Evolutionary conservation across 2,329 filamentous ascomycete species (phyloP).

Genomic region (Xylaria sp.): DNA sequence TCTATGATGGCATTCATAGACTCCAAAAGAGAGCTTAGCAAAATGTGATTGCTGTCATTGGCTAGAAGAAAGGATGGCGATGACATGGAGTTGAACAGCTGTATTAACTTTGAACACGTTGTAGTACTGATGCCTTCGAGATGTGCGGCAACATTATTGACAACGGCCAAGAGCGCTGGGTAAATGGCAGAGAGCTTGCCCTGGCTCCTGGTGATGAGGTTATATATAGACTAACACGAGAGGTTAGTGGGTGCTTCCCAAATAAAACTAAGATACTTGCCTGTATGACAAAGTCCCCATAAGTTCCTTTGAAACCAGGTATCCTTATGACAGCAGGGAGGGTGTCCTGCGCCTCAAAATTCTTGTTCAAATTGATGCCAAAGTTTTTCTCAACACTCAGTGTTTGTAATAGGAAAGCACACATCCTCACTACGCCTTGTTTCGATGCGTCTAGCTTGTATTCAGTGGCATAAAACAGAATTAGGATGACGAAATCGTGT

Average conservation of each 20-base stretch:
- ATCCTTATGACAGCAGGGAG: slow-evolving; percentile 83
- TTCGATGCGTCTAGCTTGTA: slow-evolving; percentile 85
- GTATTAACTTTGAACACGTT: slow-evolving; percentile 81
- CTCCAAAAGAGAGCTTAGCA: slow-evolving; percentile 82
- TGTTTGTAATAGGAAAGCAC: slow-evolving; percentile 94
- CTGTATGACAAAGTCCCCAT: slow-evolving; percentile 92
- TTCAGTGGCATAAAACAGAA: slow-evolving; percentile 91
- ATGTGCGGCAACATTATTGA: slow-evolving; percentile 91
- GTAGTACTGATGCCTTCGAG: slow-evolving; percentile 75
- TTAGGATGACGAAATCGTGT: slow-evolving; percentile 89
- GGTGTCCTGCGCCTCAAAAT: slow-evolving; percentile 86
- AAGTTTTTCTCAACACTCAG: slow-evolving; percentile 92
- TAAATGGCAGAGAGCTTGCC: slow-evolving; percentile 90
- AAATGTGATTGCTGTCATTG: slow-evolving; percentile 86
- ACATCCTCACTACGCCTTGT: slow-evolving; percentile 94
- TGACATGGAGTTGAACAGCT: slow-evolving; percentile 90
- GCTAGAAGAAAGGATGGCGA: slow-evolving; percentile 89
- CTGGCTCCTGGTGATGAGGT: slow-evolving; percentile 87
- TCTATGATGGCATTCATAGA: slow-evolving; percentile 90
- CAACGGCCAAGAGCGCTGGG: slow-evolving; percentile 85
- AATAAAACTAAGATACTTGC: slow-evolving; percentile 55
- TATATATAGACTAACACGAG: slow-evolving; percentile 76
- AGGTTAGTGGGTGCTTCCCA: slow-evolving; percentile 30
- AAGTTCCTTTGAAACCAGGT: slow-evolving; percentile 83
- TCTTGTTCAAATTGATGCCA: slow-evolving; percentile 85